Evolutionary conservation across 78 protist genomes (phyloP), one percentile per base, ranked within the genome.

Genomic region (Pigoraptor vietnamica): DNA sequence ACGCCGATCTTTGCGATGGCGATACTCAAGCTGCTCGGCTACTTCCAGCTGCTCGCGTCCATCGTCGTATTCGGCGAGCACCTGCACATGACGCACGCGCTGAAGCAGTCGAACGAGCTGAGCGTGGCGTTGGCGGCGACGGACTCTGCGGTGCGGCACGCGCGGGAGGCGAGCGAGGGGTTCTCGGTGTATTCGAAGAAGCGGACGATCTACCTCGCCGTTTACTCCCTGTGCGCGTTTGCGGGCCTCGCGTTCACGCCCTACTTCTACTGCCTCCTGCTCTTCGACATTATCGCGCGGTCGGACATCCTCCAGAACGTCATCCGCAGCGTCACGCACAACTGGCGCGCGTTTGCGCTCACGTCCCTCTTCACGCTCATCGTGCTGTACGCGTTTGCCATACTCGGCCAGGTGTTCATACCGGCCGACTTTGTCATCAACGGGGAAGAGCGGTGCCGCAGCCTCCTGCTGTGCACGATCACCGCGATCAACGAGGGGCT

Each of bases 291-390:
- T 40, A 89, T 90, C 24, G 83, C 90, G 38, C 92, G 92, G 33
- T 87, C 89, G 23, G 90, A 89, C 37, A 93, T 92, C 24, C 92
- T 93, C 37, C 35, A n/a, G 34, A 93, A 89, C 40, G 94, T 93
- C 38, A 93, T 93, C 32, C 37, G 86, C 32, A 25, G 40, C 33
- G 94, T 93, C 34, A 93, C 94, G 34, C 39, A 82, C 36, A 94
- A 94, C 90, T 94, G 94, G 34, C 0, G 21, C 35, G 10, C 91
- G 35, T 89, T 94, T 25, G 34, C 39, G 24, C 83, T 94, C 40
- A 94, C 96, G 23, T 90, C 90, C 1, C 23, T 92, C 23, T 87
- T 94, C 10, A 92, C 92, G 24, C 35, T 82, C 24, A 87, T 94
- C 23, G 9, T 92, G 23, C n/a, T 94, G 33, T 94, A 92, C 91